These are phyloP conservation scores for Citrus australasica DNA, from an alignment of 345 rosid species.

Conservation along the genomic window DNA sequence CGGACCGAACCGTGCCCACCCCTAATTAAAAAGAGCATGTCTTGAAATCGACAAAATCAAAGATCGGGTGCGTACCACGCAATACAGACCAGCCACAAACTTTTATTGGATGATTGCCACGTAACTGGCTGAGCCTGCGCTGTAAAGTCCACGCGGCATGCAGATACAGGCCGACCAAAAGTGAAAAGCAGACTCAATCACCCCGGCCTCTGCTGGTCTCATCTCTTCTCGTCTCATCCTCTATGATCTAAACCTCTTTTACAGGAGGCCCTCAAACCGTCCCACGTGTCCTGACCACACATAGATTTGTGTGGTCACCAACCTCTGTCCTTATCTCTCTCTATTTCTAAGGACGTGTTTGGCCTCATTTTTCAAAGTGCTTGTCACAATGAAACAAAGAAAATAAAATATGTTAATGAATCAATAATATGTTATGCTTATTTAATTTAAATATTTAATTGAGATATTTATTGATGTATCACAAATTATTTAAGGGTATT, in stretches of 20 bases:
- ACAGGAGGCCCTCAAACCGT: conserved; percentile 22
- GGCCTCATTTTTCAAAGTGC: not conserved
- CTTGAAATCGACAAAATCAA: not conserved
- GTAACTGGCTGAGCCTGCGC: not conserved
- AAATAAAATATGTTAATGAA: not conserved
- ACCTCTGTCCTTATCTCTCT: not conserved
- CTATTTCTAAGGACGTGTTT: not conserved
- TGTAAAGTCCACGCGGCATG: not conserved
- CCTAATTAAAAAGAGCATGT: not conserved
- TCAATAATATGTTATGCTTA: not conserved
- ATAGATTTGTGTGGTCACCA: conserved; percentile 16
- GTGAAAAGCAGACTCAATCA: too few species aligned
- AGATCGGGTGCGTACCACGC: not conserved
- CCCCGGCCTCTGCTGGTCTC: not conserved
- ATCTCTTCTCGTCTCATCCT: not conserved
- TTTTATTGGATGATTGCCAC: not conserved
- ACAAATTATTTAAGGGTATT: too few species aligned
- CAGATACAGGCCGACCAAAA: not conserved
- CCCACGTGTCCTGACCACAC: conserved; percentile 33
- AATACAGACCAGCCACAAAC: not conserved
- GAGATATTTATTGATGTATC: too few species aligned
- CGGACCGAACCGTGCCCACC: fast-evolving
- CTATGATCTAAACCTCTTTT: not conserved
- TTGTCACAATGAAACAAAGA: too few species aligned
- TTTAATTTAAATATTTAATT: not conserved